phyloP scores from a whole-genome alignment of 2,329 filamentous ascomycete species.

The Botrytis galanthina region DNA sequence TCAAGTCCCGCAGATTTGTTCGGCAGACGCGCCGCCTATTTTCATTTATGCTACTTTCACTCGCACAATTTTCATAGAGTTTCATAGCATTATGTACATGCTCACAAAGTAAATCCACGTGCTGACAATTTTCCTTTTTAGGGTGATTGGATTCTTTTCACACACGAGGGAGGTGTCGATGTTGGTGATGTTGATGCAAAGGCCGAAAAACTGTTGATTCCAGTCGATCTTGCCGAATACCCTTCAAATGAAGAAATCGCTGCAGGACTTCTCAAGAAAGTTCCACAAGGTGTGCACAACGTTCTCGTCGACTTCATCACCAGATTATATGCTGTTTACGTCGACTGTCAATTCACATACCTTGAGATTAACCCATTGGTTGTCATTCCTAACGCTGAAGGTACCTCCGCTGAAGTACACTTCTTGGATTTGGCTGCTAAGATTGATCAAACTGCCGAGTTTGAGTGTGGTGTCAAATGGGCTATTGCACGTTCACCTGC shows the following conservation, averaged over 20 bases:
- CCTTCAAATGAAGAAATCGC: constrained; percentile 96
- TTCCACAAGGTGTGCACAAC: constrained; percentile 93
- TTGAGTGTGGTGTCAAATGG: constrained; percentile 99
- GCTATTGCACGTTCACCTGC: constrained; percentile 88
- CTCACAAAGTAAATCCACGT: constrained; percentile 17
- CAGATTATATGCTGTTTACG: constrained; percentile 96
- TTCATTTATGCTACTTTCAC: constrained; percentile 8
- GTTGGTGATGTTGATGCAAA: constrained; percentile 99
- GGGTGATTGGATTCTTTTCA: constrained; percentile 99
- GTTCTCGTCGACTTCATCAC: constrained; percentile 99
- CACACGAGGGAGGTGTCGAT: constrained; percentile 98
- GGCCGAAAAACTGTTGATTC: constrained; percentile 97
- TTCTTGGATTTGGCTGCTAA: constrained; percentile 99
- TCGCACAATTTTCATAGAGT: constrained; percentile 23
- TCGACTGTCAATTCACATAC: constrained; percentile 99
- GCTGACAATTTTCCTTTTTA: constrained; percentile 43
- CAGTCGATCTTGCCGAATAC: constrained; percentile 90
- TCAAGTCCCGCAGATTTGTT: constrained; percentile 29
- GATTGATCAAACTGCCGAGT: constrained; percentile 98
- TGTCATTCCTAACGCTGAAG: constrained; percentile 90
- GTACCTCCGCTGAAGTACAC: constrained; percentile 90
- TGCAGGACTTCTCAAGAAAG: constrained; percentile 79
- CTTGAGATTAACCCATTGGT: constrained; percentile 99
- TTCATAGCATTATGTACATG: constrained; percentile 20
- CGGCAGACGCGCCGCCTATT: constrained; percentile 19